These are phyloP conservation scores for Bjerkandera adusta DNA, from an alignment of 1,284 basidiomycete species.

Conservation along the genomic window DNA sequence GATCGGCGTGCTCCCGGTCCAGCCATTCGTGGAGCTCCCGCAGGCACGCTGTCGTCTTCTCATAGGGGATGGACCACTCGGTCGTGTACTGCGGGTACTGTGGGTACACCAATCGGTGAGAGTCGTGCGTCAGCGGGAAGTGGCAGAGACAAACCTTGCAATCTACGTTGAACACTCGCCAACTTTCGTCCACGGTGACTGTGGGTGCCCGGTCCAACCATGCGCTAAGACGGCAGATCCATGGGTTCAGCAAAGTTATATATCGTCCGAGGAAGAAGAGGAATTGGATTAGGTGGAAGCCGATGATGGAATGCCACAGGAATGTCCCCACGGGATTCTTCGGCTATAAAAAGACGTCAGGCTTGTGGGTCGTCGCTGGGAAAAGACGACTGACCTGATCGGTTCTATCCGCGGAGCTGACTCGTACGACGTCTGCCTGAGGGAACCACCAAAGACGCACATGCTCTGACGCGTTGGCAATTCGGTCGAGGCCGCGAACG, in stretches of 20 bases:
- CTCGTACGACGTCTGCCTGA: conserved; percentile 70
- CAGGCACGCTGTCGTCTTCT: conserved; percentile 64
- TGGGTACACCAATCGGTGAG: conserved; percentile 18
- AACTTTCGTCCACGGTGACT: conserved; percentile 68
- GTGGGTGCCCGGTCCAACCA: conserved; percentile 56
- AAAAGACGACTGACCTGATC: conserved; percentile 54
- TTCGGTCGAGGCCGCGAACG: conserved; percentile 48
- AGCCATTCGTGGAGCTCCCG: conserved; percentile 78
- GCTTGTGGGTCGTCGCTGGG: conserved; percentile 22
- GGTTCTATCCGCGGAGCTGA: conserved; percentile 77
- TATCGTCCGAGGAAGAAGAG: conserved; percentile 73
- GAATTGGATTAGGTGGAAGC: conserved; percentile 78
- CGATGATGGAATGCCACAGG: conserved; percentile 68
- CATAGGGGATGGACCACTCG: conserved; percentile 90
- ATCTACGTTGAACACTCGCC: conserved; percentile 83
- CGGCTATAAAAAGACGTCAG: conserved; percentile 34
- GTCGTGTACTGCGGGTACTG: conserved; percentile 88
- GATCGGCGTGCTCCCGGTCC: conserved; percentile 61
- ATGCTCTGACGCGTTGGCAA: conserved; percentile 76
- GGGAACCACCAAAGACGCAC: conserved; percentile 97
- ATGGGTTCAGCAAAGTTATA: conserved; percentile 50
- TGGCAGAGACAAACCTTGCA: conserved; percentile 53
- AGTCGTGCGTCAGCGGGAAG: conserved; percentile 12
- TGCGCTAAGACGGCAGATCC: conserved; percentile 52
- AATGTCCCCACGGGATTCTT: conserved; percentile 53